These are phyloP conservation scores for Leccinum griseonigrum DNA, from an alignment of 1,284 basidiomycete genomes.

Conservation along the genomic window DNA sequence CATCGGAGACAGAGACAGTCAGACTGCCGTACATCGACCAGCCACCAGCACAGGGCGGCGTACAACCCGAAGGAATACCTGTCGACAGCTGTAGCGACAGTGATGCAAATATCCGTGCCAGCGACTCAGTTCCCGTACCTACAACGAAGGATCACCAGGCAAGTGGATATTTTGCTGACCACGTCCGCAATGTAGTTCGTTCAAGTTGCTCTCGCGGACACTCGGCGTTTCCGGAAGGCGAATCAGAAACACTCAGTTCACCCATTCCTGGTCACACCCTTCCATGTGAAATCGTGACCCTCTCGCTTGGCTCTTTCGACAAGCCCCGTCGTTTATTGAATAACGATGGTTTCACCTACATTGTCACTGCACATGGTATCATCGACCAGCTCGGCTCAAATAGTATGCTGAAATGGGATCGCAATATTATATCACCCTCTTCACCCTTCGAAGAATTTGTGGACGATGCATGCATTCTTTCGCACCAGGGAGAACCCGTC, in stretches of 20 bases:
- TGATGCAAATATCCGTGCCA: neutral
- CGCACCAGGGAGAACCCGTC: constrained; percentile 23
- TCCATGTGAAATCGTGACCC: constrained; percentile 14
- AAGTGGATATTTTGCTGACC: neutral
- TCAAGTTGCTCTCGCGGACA: neutral
- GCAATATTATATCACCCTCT: constrained; percentile 18
- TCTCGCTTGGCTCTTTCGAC: constrained; percentile 35
- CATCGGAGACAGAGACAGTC: neutral
- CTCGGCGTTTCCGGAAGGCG: neutral
- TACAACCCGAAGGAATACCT: neutral
- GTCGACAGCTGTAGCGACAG: neutral
- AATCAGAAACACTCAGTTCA: constrained; percentile 1
- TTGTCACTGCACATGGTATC: constrained; percentile 39
- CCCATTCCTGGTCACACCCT: constrained; percentile 6
- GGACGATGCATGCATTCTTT: constrained; percentile 45
- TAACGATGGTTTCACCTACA: constrained; percentile 11
- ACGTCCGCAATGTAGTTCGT: neutral
- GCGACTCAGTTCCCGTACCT: neutral
- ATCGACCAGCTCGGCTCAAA: constrained; percentile 32
- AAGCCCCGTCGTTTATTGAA: constrained; percentile 42
- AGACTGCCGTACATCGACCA: neutral
- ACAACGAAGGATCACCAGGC: neutral
- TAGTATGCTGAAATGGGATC: constrained; percentile 13
- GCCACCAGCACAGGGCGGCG: neutral
- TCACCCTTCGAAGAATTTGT: constrained; percentile 29